Evolutionary conservation across 352 stramenopile genomes (phyloP), one percentile per base, ranked within the genome.

Genomic region (Thraustochytrium sp.): DNA sequence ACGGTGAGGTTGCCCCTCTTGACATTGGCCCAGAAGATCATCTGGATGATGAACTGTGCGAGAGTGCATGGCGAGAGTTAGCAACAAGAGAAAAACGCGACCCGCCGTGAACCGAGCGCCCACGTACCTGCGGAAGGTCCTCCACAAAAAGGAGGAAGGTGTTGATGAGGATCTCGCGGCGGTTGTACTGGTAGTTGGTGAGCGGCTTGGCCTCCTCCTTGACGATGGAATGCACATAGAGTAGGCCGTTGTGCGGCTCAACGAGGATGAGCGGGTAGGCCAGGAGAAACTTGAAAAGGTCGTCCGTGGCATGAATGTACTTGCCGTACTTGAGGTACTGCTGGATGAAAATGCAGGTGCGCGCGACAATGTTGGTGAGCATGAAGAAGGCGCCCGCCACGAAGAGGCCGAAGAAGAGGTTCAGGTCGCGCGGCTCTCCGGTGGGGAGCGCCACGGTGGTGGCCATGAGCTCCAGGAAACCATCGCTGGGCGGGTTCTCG

Each of bases 101-200:
- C n/a, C n/a, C n/a, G n/a, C n/a, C n/a, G n/a, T n/a, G n/a, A n/a
- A n/a, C n/a, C n/a, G n/a, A n/a, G n/a, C n/a, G n/a, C n/a, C 23
- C 42, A 72, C 59, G 23, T 72, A 72, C 59, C 40, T 72, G 59
- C 16, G 65, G 65, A n/a, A 77, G n/a, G 31, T 77, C 65, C 65
- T 77, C 65, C 23, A 62, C n/a, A 23, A 77, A 29, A 23, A 77
- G 49, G 13, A 77, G 40, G 37, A 77, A 62, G 40, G 49, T 61
- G 65, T 77, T 77, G 23, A 77, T 77, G 1, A 37, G 38, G 34
- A 77, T 29, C 65, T 77, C 65, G 31, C 42, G 42, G 26, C 21
- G 23, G 37, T 55, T 77, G 42, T 55, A 77, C 3, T 77, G 13
- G 65, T 37, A 75, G 9, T 77, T 36, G 46, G 65, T 40, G 21